phyloP scores from a whole-genome alignment of 345 rosid species.

The Gossypium anomalum region DNA sequence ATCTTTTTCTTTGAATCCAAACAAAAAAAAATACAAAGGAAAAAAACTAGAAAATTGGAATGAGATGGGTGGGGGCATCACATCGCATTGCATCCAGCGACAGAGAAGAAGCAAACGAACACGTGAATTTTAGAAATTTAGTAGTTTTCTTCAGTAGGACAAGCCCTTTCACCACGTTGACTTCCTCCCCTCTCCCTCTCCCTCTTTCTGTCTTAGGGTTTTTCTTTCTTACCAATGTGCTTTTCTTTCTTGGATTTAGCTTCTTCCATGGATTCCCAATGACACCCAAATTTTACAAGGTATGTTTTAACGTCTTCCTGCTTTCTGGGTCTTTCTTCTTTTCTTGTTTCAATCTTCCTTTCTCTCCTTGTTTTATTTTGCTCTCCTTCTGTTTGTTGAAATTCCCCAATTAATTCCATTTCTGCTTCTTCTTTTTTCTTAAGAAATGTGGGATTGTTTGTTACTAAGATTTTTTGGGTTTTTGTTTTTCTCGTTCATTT shows the following conservation, averaged over 20 bases:
- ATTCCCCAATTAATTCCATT: not conserved
- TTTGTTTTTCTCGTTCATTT: not conserved
- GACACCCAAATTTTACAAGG: not conserved
- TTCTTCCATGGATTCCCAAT: not conserved
- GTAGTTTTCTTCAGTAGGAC: conserved; percentile 2
- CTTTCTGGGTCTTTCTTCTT: not conserved
- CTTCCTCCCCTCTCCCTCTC: not conserved
- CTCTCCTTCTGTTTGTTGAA: not conserved
- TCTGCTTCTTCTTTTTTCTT: not conserved
- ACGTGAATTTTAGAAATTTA: conserved; percentile 8
- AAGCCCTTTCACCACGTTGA: conserved; percentile 16
- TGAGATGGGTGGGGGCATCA: not conserved
- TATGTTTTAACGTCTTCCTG: not conserved
- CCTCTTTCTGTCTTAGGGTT: not conserved
- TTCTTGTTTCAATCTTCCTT: not conserved
- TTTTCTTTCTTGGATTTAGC: not conserved
- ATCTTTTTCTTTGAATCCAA: no score
- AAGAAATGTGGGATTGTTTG: not conserved
- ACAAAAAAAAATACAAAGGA: no score
- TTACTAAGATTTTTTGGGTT: not conserved
- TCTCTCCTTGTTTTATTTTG: not conserved
- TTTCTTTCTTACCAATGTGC: not conserved
- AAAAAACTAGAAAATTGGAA: no score
- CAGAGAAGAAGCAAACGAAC: conserved; percentile 7
- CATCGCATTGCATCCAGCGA: not conserved